Conservation (phyloP, 1,284 basidiomycete genomes). For the Earliella scabrosa region DNA sequence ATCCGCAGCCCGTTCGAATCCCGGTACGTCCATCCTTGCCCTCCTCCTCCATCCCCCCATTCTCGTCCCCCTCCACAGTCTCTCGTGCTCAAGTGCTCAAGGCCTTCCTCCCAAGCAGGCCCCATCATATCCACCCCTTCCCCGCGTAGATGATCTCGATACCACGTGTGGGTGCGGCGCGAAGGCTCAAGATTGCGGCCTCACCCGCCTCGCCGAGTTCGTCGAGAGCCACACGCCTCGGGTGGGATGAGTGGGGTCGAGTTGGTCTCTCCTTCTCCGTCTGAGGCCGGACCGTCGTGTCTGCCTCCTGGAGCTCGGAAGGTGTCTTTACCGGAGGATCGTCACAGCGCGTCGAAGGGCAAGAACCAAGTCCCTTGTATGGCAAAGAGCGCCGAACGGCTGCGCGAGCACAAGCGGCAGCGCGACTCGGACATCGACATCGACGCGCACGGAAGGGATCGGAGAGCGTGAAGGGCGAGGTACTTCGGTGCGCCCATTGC, state of each 20-base stretch:
- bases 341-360: conserved; percentile 24
- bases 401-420: conserved; percentile 22
- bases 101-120: conserved; percentile 41
- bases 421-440: background rate
- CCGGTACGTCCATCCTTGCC: conserved; percentile 48
- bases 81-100: conserved; percentile 18
- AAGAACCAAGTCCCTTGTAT: conserved; percentile 20
- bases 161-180: conserved; percentile 78
- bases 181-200: conserved; percentile 63
- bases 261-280: conserved; percentile 39
- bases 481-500: conserved; percentile 17
- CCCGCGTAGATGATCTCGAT: conserved; percentile 71
- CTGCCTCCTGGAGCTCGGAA: conserved; percentile 2
- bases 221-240: conserved; percentile 52
- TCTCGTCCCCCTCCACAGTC: no score
- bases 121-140: conserved; percentile 56
- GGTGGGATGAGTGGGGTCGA: conserved; percentile 70
- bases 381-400: conserved; percentile 34
- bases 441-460: background rate
- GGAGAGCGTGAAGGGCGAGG: conserved; percentile 20
- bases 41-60: conserved; percentile 24
- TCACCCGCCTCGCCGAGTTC: conserved; percentile 68
- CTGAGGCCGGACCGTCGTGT: conserved; percentile 26
- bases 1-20: conserved; percentile 61
- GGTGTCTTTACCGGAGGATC: conserved; percentile 23